Percentiles rank a stretch among this genome's conserved stretches.
These are phyloP conservation scores for Amoebophrya sp. DNA, from an alignment of 169 alveolate genomes.

Conservation along the genomic window DNA sequence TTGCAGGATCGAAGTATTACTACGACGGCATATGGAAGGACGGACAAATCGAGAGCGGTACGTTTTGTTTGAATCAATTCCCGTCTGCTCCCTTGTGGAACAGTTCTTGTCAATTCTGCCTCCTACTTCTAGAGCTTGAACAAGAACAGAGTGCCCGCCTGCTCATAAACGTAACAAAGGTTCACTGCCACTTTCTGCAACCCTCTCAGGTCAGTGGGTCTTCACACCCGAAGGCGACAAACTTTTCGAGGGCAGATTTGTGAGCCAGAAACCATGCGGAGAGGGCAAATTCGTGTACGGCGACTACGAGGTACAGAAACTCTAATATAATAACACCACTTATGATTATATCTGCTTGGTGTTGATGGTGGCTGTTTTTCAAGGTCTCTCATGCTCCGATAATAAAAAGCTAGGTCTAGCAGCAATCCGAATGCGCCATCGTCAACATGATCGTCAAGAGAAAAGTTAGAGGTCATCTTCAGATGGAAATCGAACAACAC, in stretches of 20 bases:
- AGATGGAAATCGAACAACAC: no score
- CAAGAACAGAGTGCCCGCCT: no score
- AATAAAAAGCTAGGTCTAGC: not conserved
- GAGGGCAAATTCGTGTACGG: constrained; percentile 2
- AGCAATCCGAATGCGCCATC: not conserved
- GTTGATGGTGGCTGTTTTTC: no score
- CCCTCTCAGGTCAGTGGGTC: not conserved
- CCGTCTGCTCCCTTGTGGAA: not conserved
- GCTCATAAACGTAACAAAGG: not conserved
- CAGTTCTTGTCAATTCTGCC: not conserved
- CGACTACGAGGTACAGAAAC: constrained; percentile 7
- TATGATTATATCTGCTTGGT: no score
- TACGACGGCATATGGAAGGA: constrained; percentile 12
- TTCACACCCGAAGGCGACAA: not conserved
- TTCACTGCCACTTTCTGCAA: not conserved
- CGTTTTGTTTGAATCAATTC: not conserved
- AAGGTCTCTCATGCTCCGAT: not conserved
- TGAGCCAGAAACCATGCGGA: not conserved
- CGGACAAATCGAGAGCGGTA: not conserved
- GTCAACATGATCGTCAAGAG: not conserved
- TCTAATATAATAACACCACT: no score
- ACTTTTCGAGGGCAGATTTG: not conserved
- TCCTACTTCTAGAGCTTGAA: no score
- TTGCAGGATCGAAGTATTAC: not conserved
- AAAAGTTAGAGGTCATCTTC: not conserved